A percentile compares a stretch with the other conserved stretches of the same genome.
These are phyloP conservation scores for Rhizopogon vulgaris DNA, from an alignment of 768 basidiomycete species.

Conservation along the genomic window DNA sequence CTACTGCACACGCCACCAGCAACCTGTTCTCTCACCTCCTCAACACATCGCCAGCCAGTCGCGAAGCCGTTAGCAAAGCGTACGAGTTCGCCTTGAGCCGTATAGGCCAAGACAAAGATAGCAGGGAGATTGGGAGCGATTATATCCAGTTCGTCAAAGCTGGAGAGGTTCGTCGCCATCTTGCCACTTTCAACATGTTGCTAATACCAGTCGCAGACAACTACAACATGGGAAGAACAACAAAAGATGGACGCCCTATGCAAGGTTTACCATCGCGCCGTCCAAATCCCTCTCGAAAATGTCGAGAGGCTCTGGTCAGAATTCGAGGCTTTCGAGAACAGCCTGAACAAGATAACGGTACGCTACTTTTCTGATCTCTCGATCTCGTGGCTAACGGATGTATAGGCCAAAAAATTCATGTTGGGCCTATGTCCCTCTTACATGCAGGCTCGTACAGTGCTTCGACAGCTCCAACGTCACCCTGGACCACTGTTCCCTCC, in stretches of 20 bases:
- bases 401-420: conserved; percentile 91
- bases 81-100: conserved; percentile 91
- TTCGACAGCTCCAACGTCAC: conserved; percentile 76
- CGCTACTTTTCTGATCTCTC: conserved; percentile 11
- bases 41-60: conserved; percentile 58
- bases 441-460: conserved; percentile 89
- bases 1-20: no score
- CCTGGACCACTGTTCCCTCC: conserved; percentile 55
- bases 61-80: conserved; percentile 77
- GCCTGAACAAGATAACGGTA: conserved; percentile 81
- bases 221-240: conserved; percentile 91
- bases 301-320: conserved; percentile 92
- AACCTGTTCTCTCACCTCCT: no score
- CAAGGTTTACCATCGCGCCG: conserved; percentile 88
- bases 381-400: conserved; percentile 7
- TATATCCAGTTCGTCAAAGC: conserved; percentile 86
- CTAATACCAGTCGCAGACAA: conserved; percentile 35
- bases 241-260: conserved; percentile 92
- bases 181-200: not conserved
- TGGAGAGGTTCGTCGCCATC: conserved; percentile 53
- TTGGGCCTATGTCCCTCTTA: conserved; percentile 86
- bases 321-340: conserved; percentile 86
- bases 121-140: conserved; percentile 89
- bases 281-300: conserved; percentile 91
- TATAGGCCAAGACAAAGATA: conserved; percentile 88